phyloP scores from a whole-genome alignment of 2,329 filamentous ascomycete species.

The Hymenoscyphus fraxineus region DNA sequence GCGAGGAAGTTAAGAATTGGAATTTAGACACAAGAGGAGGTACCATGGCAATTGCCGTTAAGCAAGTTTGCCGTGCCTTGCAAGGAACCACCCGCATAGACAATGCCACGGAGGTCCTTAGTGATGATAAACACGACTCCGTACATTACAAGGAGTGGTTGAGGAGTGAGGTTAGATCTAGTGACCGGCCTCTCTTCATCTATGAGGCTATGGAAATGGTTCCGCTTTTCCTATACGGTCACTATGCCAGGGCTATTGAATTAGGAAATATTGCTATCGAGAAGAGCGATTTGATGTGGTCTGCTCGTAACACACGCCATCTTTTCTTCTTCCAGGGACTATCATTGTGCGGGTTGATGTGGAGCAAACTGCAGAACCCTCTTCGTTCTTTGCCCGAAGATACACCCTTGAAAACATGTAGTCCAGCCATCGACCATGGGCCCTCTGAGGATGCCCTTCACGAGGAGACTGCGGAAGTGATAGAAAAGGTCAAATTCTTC shows the following conservation, averaged over 20 bases:
- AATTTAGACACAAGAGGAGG: constrained; percentile 67
- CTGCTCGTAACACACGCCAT: constrained; percentile 53
- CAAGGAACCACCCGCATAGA: constrained; percentile 66
- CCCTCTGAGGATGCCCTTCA: constrained; percentile 40
- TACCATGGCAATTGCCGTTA: constrained; percentile 60
- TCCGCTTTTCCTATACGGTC: constrained; percentile 60
- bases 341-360: constrained; percentile 49
- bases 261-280: constrained; percentile 50
- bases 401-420: constrained; percentile 39
- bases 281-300: constrained; percentile 52
- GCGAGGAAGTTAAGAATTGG: constrained; percentile 72
- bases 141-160: constrained; percentile 57
- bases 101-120: constrained; percentile 51
- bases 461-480: constrained; percentile 44
- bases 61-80: constrained; percentile 65
- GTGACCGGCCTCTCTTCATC: constrained; percentile 60
- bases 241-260: constrained; percentile 57
- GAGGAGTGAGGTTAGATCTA: constrained; percentile 46
- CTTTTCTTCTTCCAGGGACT: constrained; percentile 59
- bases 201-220: constrained; percentile 66
- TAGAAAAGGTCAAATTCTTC: constrained; percentile 51
- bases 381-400: constrained; percentile 18
- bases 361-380: constrained; percentile 31
- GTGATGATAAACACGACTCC: constrained; percentile 63
- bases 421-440: constrained; percentile 4